Evolutionary conservation across 768 basidiomycete genomes (phyloP), one percentile per base, ranked within the genome.

Genomic region (Phaffia australis): DNA sequence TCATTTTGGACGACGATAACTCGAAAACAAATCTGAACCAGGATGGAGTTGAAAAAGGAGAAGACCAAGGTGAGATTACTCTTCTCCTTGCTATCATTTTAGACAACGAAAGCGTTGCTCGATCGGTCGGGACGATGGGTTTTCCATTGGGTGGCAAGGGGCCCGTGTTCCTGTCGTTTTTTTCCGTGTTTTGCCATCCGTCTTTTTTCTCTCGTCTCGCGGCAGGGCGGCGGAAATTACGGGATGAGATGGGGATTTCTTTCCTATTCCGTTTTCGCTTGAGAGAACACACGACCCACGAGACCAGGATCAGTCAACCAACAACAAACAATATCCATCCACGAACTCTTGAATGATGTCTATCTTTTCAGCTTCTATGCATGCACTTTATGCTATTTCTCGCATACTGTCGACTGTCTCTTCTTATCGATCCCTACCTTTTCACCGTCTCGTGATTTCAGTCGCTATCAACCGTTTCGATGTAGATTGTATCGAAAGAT

Each of bases 21-120:
- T 56, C 54, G 29, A 63, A 59, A 48, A n/a, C 32, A 14, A 64
- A 63, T 58, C 56, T 69, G 29, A 69, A 69, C 42, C 59, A 56
- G 50, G 67, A 69, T 46, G 67, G 67, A 21, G 67, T 69, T 8
- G 67, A 69, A 25, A 64, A 63, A 51, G 67, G 67, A 59, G 67
- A 67, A 27, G 66, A 67, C 48, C 66, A 67, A 63, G 66, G 67
- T 69, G 30, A 49, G 64, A 32, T 21, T n/a, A 11, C 49, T 54
- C 50, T 64, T 16, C 49, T 25, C 57, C 42, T 32, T 21, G 3
- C 60, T 18, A 1, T 60, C 47, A 27, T 27, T 27, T n/a, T 27
- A 5, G 4, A 16, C 6, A 8, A n/a, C 8, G 4, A 16, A 4
- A 46, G 21, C 32, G n/a, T 9, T 18, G 8, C 18, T n/a, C 23